Conservation (phyloP, 2,329 filamentous ascomycete genomes). For the Colletotrichum sansevieriae region DNA sequence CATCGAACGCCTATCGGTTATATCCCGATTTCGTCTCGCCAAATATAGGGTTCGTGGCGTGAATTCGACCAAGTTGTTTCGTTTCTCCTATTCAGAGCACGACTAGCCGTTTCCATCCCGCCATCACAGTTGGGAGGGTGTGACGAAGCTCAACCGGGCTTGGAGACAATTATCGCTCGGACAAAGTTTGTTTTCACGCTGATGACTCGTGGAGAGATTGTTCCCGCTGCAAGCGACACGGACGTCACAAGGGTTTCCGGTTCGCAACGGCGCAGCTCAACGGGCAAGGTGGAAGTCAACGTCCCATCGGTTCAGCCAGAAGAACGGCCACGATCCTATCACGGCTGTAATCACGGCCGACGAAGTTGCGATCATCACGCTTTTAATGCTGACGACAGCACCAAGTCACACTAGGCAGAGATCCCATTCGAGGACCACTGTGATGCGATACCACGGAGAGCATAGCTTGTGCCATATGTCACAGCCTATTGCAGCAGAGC, state of each 20-base stretch:
- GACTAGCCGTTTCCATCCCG: conserved; percentile 10
- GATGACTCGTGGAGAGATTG: conserved; percentile 27
- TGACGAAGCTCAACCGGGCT: conserved; percentile 16
- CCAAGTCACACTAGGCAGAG: conserved; percentile 38
- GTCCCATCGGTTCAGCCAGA: conserved; percentile 24
- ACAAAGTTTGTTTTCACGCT: conserved; percentile 29
- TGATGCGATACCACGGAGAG: conserved; percentile 18
- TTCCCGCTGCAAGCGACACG: conserved; percentile 28
- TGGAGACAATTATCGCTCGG: conserved; percentile 24
- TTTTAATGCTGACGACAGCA: conserved; percentile 34
- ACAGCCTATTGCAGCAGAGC: conserved; percentile 36
- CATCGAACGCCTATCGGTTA: conserved; percentile 5
- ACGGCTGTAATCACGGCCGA: conserved; percentile 29
- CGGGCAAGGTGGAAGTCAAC: conserved; percentile 21
- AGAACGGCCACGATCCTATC: conserved; percentile 18
- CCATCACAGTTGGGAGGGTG: not conserved
- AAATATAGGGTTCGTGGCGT: conserved; percentile 6
- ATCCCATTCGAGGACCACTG: conserved; percentile 37
- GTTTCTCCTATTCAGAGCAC: conserved; percentile 16
- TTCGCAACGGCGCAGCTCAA: conserved; percentile 19
- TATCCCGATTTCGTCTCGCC: not conserved
- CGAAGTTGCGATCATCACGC: conserved; percentile 32
- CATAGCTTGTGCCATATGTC: conserved; percentile 24
- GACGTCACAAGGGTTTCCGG: conserved; percentile 18
- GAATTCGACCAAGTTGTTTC: conserved; percentile 20